phyloP scores from a whole-genome alignment of 2,329 filamentous ascomycete species.

The Curvularia eragrostidis region DNA sequence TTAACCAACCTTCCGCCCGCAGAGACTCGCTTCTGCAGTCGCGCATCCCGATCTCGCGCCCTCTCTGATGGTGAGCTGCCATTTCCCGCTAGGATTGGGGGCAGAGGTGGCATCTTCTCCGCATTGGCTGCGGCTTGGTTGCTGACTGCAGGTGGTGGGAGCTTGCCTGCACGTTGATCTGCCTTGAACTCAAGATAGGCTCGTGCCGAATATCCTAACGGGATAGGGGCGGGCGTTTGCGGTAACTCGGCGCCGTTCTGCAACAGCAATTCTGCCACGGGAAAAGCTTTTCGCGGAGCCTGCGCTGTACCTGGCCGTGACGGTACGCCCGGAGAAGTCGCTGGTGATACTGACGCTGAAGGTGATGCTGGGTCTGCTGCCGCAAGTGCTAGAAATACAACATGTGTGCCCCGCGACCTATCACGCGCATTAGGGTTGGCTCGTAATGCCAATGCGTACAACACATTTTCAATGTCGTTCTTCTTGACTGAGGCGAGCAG shows the following conservation, averaged over 20 bases:
- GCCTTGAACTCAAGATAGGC: conserved; percentile 82
- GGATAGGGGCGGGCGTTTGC: conserved; percentile 75
- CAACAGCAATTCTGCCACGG: conserved; percentile 86
- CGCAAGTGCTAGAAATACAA: conserved; percentile 87
- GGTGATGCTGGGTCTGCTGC: conserved; percentile 90
- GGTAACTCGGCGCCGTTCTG: conserved; percentile 96
- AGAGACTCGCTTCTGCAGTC: conserved; percentile 51
- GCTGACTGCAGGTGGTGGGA: conserved; percentile 53
- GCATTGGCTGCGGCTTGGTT: conserved; percentile 55
- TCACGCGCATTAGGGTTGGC: conserved; percentile 84
- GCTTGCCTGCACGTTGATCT: conserved; percentile 54
- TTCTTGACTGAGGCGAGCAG: conserved; percentile 92
- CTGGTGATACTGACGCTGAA: conserved; percentile 54
- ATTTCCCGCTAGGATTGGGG: conserved; percentile 56
- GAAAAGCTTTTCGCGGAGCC: conserved; percentile 67
- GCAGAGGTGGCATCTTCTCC: conserved; percentile 69
- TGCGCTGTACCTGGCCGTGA: conserved; percentile 51
- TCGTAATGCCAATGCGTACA: conserved; percentile 85
- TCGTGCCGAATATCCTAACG: conserved; percentile 79
- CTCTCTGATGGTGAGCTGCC: conserved; percentile 49
- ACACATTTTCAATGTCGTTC: conserved; percentile 91
- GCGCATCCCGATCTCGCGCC: conserved; percentile 47
- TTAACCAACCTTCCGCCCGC: conserved; percentile 52
- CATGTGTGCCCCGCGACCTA: conserved; percentile 84
- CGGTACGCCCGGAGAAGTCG: conserved; percentile 53